Evolutionary conservation across 352 stramenopile species (phyloP), one percentile per base, ranked within the genome.

Genomic region (Globisporangium canariense): DNA sequence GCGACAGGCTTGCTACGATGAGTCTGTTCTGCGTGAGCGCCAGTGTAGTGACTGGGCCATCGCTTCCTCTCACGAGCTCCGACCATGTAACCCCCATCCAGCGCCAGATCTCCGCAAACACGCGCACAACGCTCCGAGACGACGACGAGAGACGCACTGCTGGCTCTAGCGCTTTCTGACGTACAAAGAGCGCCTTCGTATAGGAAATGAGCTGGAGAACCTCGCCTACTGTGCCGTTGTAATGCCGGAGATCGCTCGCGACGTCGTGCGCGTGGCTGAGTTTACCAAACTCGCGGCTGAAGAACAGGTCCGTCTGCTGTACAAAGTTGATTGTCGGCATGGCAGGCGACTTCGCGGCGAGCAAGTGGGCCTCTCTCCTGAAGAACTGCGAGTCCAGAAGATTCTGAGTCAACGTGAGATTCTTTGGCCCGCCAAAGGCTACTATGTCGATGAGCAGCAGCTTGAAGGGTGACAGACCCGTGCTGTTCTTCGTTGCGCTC

Each of bases 151-250:
- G 30, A 14, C 52, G 10, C 14, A 38, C 40, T 53, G 13, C 22
- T 1, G 32, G 28, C 4, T 58, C 52, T 40, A 58, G 68, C 10
- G 61, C 60, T 10, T 66, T 47, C 32, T 73, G 63, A 22, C 61
- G 13, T 20, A 58, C 20, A 16, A 80, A 60, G 4, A 70, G 10
- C 9, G 72, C 58, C 32, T 55, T 69, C 7, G 65, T 53, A 51
- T 83, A 86, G 18, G 60, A 18, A 54, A 81, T 58, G n/a, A 71
- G 61, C 51, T 76, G 66, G 2, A 67, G 43, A 20, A 75, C 65
- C 30, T 86, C 75, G 25, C 66, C 62, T 5, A 71, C 43, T 14
- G 77, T 83, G 36, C 75, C 77, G 49, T 80, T 78, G 41, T 64
- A 66, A 36, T 74, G 62, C 2, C 66, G 68, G 18, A 86, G 64